Evolutionary conservation across 176 grass and related monocot species (phyloP), one percentile per base, ranked within the genome.

Genomic region (Guadua angustifolia): DNA sequence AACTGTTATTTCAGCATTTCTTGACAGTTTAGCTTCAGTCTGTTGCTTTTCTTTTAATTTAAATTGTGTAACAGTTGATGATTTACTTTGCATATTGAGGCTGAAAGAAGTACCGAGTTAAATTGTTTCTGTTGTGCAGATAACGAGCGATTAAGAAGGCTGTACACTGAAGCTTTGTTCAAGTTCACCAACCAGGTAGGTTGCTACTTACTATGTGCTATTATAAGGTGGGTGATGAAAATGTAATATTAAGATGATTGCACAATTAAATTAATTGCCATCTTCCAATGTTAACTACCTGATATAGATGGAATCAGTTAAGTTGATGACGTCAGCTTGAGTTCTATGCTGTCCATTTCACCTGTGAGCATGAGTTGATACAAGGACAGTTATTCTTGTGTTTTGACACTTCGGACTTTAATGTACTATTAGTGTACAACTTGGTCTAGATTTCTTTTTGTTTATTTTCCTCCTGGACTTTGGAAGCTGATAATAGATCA

Each of bases 171-270:
- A 87, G 88, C 88, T 82, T 78, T 94, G 79, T 87, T 79, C 85
- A 97, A 88, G 88, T 89, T 97, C 85, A 89, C 88, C 65, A 92
- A 94, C 81, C 88, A 97, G 92, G 95, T 94, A 61, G 14, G 65
- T 84, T 87, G 78, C 52, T 70, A 65, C 58, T 87, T 90, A 39
- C 55, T 46, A 1, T 65, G 72, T 33, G 21, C 71, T 76, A 6
- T 53, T 76, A 45, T 33, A 75, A 84, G 78, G 68, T 18, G 19
- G 25, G 2, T 65, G 15, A 3, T 39, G 5, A 8, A 89, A 53
- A 12, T 77, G 0, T 56, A 71, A 22, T 78, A 7, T 15, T 40
- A 14, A 9, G 25, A 79, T 77, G 14, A 78, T 77, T n/a, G 17
- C 56, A 83, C 10, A 57, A 40, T 24, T 56, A n/a, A 79, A 64